Evolutionary conservation across 495 filamentous ascomycete genomes (phyloP), one percentile per base, ranked within the genome.

Genomic region (Elasticomyces elasticus): DNA sequence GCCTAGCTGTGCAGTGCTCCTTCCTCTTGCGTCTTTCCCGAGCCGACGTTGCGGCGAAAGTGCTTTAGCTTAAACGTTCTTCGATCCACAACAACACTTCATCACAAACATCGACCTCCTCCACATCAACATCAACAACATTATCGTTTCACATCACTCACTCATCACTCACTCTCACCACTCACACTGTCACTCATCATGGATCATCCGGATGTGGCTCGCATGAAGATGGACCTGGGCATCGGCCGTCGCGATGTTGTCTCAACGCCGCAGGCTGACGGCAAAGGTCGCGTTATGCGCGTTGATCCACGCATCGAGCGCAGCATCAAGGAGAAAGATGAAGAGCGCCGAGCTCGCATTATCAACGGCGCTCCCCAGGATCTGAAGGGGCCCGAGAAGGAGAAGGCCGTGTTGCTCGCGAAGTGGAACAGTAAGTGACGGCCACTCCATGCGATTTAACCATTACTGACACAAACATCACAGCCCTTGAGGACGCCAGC

Each of bases 151-250:
- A 45, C 42, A 7, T 27, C 42, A 45, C 15, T 23, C 4, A 45
- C 5, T 19, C 42, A 45, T 45, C 19, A 19, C 24, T 24, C 42
- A 22, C 42, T 28, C n/a, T 5, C 45, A 28, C 19, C 19, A 9
- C 41, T 20, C 12, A 9, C 12, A 7, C 41, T 44, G 24, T 13
- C 44, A 48, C 11, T n/a, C n/a, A n/a, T 5, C 20, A 51, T 51
- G 48, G 48, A 51, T 27, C n/a, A n/a, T n/a, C 15, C 48, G 2
- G 48, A 51, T 15, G 40, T 23, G n/a, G 37, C 40, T 10, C 13
- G 23, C 7, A 59, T 59, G 56, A 42, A 50, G 43, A 44, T 45
- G 2, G 56, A 59, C 26, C 47, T 59, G 1, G 56, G 56, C 45
- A 1, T 50, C 13, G 20, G 1, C 2, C 56, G 56, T 28, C 56